These are phyloP conservation scores for Alternaria brassicicola DNA, from an alignment of 2,329 filamentous ascomycete species.

Conservation along the genomic window DNA sequence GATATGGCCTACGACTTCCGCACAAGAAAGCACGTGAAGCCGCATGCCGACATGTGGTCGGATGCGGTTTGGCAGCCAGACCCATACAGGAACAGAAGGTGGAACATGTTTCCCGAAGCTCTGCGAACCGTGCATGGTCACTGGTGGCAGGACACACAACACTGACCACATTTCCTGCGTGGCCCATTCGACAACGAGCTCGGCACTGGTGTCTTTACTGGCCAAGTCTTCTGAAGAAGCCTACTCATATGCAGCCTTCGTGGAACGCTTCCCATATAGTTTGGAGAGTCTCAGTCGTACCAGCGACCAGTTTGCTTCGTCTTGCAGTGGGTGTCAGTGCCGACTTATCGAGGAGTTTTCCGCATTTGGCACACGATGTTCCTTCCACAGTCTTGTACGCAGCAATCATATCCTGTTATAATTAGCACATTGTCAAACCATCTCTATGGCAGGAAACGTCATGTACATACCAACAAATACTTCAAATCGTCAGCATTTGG, in stretches of 20 bases:
- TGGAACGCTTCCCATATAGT: conserved; percentile 47
- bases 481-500: conserved; percentile 39
- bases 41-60: conserved; percentile 37
- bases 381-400: conserved; percentile 45
- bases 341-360: conserved; percentile 34
- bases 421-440: conserved; percentile 17
- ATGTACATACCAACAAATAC: conserved; percentile 42
- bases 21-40: conserved; percentile 40
- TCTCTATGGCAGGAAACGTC: not conserved
- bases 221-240: not conserved
- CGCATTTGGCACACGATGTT: conserved; percentile 43
- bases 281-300: conserved; percentile 23
- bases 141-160: conserved; percentile 34
- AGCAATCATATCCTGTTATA: conserved; percentile 47
- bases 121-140: conserved; percentile 32
- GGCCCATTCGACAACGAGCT: conserved; percentile 3
- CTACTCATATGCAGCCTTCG: conserved; percentile 32
- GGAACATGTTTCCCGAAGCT: conserved; percentile 32
- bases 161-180: conserved; percentile 15
- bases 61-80: conserved; percentile 41
- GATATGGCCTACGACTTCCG: conserved; percentile 46
- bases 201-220: not conserved
- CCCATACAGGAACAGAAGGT: conserved; percentile 20
- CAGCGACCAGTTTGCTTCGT: conserved; percentile 33
- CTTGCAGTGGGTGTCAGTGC: conserved; percentile 39